These are phyloP conservation scores for Colletotrichum liriopes DNA, from an alignment of 2,329 filamentous ascomycete species.

Conservation along the genomic window DNA sequence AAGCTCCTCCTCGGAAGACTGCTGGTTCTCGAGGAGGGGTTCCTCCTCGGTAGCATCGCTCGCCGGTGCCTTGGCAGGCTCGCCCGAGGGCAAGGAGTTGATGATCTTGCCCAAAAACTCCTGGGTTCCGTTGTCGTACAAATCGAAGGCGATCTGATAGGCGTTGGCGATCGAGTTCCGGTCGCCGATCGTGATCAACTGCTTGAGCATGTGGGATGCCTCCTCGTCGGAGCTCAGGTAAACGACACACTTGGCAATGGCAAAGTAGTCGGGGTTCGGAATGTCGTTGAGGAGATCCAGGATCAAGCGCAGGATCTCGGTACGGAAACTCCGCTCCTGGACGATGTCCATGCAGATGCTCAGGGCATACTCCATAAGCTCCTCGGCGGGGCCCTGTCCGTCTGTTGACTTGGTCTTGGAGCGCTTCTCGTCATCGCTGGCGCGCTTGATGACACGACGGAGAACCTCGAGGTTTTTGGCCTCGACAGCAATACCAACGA, in stretches of 20 bases:
- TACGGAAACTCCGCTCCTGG: constrained; percentile 89
- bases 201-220: constrained; percentile 87
- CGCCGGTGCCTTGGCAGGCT: constrained; percentile 62
- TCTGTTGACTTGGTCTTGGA: constrained; percentile 74
- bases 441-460: constrained; percentile 87
- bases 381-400: constrained; percentile 76
- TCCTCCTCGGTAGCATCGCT: constrained; percentile 61
- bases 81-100: constrained; percentile 78
- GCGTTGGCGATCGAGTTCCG: constrained; percentile 85
- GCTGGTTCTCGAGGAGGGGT: constrained; percentile 64
- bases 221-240: constrained; percentile 94
- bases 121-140: constrained; percentile 98
- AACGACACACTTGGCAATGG: constrained; percentile 97
- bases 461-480: constrained; percentile 93
- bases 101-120: constrained; percentile 95
- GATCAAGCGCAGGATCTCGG: constrained; percentile 89
- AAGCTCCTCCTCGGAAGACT: constrained; percentile 66
- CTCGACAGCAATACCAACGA: constrained; percentile 96
- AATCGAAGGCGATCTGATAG: constrained; percentile 97
- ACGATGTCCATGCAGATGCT: constrained; percentile 98
- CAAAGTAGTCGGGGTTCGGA: constrained; percentile 94
- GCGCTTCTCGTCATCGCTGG: constrained; percentile 87
- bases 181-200: constrained; percentile 86
- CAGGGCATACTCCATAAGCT: constrained; percentile 96
- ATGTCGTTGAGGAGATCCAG: constrained; percentile 96